These are phyloP conservation scores for Macrolepiota dolichaula DNA, from an alignment of 768 basidiomycete species.

Conservation along the genomic window DNA sequence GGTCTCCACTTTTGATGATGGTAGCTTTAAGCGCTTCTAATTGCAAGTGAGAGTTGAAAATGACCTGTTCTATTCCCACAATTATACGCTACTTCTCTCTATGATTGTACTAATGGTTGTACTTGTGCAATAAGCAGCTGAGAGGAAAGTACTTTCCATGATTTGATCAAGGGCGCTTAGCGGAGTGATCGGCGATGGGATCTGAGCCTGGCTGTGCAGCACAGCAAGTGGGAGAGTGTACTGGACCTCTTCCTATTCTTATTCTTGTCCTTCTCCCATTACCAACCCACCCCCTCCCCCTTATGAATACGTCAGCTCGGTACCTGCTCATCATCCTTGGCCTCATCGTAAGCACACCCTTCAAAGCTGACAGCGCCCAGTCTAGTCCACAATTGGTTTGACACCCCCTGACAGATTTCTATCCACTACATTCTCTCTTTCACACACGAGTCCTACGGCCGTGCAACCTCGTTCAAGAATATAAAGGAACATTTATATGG, in stretches of 20 bases:
- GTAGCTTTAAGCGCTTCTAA: too few relatives aligned
- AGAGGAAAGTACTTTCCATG: too few relatives aligned
- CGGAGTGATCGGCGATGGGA: not conserved
- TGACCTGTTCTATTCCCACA: not conserved
- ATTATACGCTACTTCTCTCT: not conserved
- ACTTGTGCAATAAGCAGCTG: too few relatives aligned
- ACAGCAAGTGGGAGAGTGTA: too few relatives aligned
- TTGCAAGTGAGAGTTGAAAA: too few relatives aligned
- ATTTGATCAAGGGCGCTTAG: not conserved
- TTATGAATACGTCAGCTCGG: conserved; percentile 30
- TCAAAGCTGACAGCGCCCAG: not conserved
- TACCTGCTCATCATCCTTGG: conserved; percentile 32
- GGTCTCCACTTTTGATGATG: too few relatives aligned
- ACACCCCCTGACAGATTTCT: conserved; percentile 17
- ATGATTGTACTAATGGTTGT: too few relatives aligned
- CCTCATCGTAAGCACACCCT: conserved; percentile 27
- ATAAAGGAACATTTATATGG: conserved; percentile 21
- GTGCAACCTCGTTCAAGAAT: conserved; percentile 39
- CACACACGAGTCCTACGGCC: conserved; percentile 48
- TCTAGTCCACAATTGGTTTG: not conserved
- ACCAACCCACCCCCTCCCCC: conserved; percentile 1
- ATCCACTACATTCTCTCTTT: conserved; percentile 49
- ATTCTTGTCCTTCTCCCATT: not conserved
- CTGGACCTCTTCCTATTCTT: not conserved
- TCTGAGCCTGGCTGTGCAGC: not conserved